Evolutionary conservation across 2,329 filamentous ascomycete genomes (phyloP).

Genomic region (Ophiostoma ips): DNA sequence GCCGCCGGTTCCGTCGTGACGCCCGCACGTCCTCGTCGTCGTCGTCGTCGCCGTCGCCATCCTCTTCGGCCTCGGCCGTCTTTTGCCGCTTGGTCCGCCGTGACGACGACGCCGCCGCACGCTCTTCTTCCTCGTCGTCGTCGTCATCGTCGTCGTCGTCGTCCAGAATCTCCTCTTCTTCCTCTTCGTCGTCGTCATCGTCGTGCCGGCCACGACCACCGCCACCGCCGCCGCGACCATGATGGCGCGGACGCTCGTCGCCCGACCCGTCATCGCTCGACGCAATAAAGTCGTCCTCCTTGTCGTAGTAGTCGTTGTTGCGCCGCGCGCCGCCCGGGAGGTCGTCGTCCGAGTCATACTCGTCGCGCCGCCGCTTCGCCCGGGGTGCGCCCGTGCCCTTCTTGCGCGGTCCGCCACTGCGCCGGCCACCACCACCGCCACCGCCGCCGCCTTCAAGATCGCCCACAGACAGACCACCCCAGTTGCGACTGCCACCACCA

Average conservation of each 20-base stretch:
- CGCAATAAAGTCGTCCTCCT: slow-evolving; percentile 67
- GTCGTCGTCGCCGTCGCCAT: slow-evolving; percentile 38
- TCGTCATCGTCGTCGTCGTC: slow-evolving; percentile 33
- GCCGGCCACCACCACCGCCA: slow-evolving; percentile 21
- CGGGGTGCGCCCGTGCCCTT: slow-evolving; percentile 36
- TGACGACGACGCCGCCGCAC: slow-evolving; percentile 37
- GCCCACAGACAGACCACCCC: slow-evolving; percentile 46
- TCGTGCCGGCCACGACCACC: slow-evolving; percentile 18
- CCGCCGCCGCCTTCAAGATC: slow-evolving; percentile 45
- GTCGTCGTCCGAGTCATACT: slow-evolving; percentile 69
- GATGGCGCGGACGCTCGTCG: slow-evolving; percentile 26
- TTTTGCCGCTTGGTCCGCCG: slow-evolving; percentile 35
- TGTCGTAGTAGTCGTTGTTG: slow-evolving; percentile 68
- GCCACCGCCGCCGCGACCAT: too few species aligned
- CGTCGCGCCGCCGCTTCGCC: slow-evolving; percentile 40
- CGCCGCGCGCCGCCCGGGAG: slow-evolving; percentile 45
- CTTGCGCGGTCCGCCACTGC: slow-evolving; percentile 24
- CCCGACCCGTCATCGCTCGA: slow-evolving; percentile 53
- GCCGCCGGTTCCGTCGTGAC: slow-evolving; percentile 35
- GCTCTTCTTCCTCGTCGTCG: slow-evolving; percentile 45
- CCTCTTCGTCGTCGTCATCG: slow-evolving; percentile 45
- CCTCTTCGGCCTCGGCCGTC: slow-evolving; percentile 35
- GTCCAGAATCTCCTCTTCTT: slow-evolving; percentile 42
- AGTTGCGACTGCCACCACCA: slow-evolving; percentile 19
- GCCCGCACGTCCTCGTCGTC: slow-evolving; percentile 33